A percentile compares a stretch with the other conserved stretches of the same genome.
These are phyloP conservation scores for Bremia lactucae DNA, from an alignment of 352 stramenopile species.

Conservation along the genomic window DNA sequence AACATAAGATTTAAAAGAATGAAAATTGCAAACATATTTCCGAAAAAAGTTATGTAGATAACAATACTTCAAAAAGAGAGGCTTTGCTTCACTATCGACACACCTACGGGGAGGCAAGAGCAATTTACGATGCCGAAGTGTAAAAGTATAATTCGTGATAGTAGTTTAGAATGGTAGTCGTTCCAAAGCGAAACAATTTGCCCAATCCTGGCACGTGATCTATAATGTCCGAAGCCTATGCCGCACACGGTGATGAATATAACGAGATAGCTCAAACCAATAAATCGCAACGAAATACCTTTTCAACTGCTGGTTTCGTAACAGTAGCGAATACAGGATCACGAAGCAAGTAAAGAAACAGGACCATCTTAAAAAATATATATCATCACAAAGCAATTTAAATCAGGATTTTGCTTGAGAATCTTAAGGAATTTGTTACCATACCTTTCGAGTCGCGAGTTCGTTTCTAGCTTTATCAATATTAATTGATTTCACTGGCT, in stretches of 20 bases:
- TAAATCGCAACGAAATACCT: slow-evolving; percentile 18
- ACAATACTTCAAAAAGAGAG: too few species aligned
- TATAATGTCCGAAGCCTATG: slow-evolving; percentile 40
- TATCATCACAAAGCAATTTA: neutral
- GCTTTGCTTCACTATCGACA: too few species aligned
- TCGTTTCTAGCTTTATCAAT: slow-evolving; percentile 46
- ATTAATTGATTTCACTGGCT: slow-evolving; percentile 24
- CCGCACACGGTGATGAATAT: slow-evolving; percentile 1
- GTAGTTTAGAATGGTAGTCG: slow-evolving; percentile 64
- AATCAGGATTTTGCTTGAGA: neutral
- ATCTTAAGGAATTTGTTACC: too few species aligned
- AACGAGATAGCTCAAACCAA: neutral
- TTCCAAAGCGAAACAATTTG: slow-evolving; percentile 59
- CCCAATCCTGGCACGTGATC: slow-evolving; percentile 61
- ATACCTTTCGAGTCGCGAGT: slow-evolving; percentile 53
- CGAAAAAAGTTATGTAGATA: too few species aligned
- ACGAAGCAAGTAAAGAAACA: slow-evolving; percentile 77
- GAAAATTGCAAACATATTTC: too few species aligned
- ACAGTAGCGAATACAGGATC: slow-evolving; percentile 62
- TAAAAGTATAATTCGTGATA: slow-evolving; percentile 86
- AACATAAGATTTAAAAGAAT: too few species aligned
- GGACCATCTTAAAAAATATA: slow-evolving; percentile 38
- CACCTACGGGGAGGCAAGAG: too few species aligned
- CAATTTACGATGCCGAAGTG: slow-evolving; percentile 69
- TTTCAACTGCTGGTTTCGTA: slow-evolving; percentile 55